Base-by-base conservation (phyloP, 441 rosid genomes). In the Arabidopsis lyrata region DNA sequence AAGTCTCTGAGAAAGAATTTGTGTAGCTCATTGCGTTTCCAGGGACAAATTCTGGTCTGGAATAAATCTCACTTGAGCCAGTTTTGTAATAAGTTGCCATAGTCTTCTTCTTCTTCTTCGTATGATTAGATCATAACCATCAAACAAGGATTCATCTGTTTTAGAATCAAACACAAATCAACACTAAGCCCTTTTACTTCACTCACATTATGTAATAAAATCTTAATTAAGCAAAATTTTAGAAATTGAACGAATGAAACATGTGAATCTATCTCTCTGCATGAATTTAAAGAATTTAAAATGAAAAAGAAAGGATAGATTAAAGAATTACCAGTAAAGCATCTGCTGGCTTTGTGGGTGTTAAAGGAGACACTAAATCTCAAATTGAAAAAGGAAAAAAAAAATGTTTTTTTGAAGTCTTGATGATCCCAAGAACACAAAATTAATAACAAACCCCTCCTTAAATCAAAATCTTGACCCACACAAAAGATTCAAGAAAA, bases 1-100 rank as follows among this genome's bases (percentile, higher is more conserved):
- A 63, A 2, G 55, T 78, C 75, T 86, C 93, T 0, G 95, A 71
- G 80, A 77, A 91, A 53, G 95, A 83, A 78, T 86, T 90, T 83
- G 89, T 82, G 68, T 91, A 88, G 84, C 84, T 65, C 95, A 90
- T 87, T 76, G 66, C 59, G 72, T 86, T 93, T n/a, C 24, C 24
- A 22, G 22, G 2, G 22, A 22, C 22, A 22, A 22, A 22, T 22
- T 22, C 22, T 22, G 22, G 22, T 22, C 22, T 22, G 22, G 22
- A 22, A 22, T 22, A 22, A 22, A 22, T 22, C 22, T 22, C 22
- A 22, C 22, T 22, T 22, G 22, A 22, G 22, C 84, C 91, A 20
- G 87, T 59, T 59, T 12, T 59, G 18, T 38, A 59, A 59, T 59
- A 59, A 20, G 47, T 38, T 59, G 47, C 68, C 73, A 74, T 66